These are phyloP conservation scores for Penicillium waksmanii DNA, from an alignment of 495 filamentous ascomycete genomes.

Conservation along the genomic window DNA sequence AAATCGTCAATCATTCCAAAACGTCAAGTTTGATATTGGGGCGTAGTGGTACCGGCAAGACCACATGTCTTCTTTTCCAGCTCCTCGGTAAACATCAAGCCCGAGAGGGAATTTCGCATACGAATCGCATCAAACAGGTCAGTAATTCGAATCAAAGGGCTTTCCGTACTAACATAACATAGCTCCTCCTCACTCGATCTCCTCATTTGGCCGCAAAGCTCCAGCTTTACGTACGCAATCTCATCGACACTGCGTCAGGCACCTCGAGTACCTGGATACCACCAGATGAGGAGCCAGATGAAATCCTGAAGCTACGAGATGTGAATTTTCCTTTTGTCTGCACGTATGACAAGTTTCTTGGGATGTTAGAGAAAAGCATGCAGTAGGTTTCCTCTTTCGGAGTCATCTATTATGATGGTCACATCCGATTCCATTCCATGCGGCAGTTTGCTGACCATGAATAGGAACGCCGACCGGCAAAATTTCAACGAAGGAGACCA, in stretches of 20 bases:
- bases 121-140: conserved; percentile 36
- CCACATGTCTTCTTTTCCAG: conserved; percentile 48
- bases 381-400: not conserved
- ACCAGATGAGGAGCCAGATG: not conserved
- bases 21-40: conserved; percentile 44
- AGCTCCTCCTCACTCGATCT: conserved; percentile 50
- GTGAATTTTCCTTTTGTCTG: conserved; percentile 44
- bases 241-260: conserved; percentile 30
- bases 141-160: not conserved
- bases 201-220: conserved; percentile 38
- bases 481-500: conserved; percentile 10
- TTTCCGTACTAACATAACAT: not conserved
- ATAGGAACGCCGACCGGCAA: conserved; percentile 19
- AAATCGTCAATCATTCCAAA: conserved; percentile 37
- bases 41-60: conserved; percentile 51
- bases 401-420: too few species aligned
- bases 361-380: conserved; percentile 36
- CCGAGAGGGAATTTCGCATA: conserved; percentile 5
- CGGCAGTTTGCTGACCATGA: not conserved
- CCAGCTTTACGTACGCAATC: conserved; percentile 28
- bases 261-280: not conserved
- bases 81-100: conserved; percentile 34
- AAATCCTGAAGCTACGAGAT: conserved; percentile 24
- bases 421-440: too few species aligned
- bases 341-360: conserved; percentile 43